Base-by-base conservation (phyloP, 192 early-diverging fungal genomes). In the Podila epigama region DNA sequence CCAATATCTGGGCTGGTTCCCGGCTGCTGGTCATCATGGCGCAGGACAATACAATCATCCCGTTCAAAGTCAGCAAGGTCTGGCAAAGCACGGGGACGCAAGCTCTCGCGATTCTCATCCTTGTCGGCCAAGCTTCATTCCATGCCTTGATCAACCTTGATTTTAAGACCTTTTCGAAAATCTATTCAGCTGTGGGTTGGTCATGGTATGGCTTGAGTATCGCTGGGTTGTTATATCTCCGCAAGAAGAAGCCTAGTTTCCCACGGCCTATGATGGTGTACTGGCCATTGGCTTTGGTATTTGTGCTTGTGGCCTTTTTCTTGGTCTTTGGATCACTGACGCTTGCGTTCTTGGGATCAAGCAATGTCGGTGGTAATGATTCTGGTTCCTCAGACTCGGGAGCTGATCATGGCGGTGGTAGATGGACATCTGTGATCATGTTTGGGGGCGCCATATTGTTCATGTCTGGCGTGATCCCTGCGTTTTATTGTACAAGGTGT, bases 1-100 rank as follows among this genome's bases (percentile, higher is more conserved):
- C 84, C 52, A 73, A 81, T 28, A 80, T 87, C 37, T 87, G 70
- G 75, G 87, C 87, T 0, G 90, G 88, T 25, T 91, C 79, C 0
- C 65, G 79, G 6, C 27, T 81, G 0, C 29, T 81, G n/a, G 63
- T 75, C 10, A 73, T 73, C 27, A 69, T 73, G 40, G 79, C 79
- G 8, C 62, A 81, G 37, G 71, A 81, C 36, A 69, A 73, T 51
- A 67, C 82, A 6, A 36, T 81, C 36, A 42, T 81, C 44, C 79
- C 79, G 0, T 51, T 36, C 10, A 44, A 53, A 0, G 9, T 81
- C 1, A 40, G 61, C 2, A 65, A 66, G 18, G 57, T 57, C 42
- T 73, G 71, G 62, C 28, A 27, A 3, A 32, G 66, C 9, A 57
- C 61, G 1, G 71, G 71, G 25, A 81, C 79, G 0, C 66, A 67